Evolutionary conservation across 2,329 filamentous ascomycete species (phyloP).

Genomic region (Metarhizium humberi): DNA sequence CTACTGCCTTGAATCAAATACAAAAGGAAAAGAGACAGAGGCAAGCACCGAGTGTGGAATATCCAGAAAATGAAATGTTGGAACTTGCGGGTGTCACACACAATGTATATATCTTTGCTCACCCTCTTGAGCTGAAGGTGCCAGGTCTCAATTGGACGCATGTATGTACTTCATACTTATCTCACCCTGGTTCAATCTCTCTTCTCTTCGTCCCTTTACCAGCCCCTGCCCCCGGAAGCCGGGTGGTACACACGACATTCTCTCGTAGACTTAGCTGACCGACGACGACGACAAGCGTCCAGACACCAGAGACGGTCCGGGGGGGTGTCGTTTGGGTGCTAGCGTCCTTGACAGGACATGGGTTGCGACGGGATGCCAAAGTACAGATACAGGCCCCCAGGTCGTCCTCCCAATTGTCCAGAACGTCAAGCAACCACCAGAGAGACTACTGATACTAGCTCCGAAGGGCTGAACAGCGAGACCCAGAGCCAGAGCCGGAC

Average conservation of each 20-base stretch:
- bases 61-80: slow-evolving; percentile 2
- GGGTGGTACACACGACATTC: slow-evolving; percentile 3
- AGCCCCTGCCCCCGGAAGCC: neutral
- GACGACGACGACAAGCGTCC: neutral
- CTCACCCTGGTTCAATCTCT: slow-evolving; percentile 4
- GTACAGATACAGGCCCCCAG: slow-evolving; percentile 1
- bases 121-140: slow-evolving; percentile 3
- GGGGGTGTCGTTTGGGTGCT: slow-evolving; percentile 1
- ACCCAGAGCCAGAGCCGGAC: slow-evolving; percentile 11
- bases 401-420: slow-evolving; percentile 1
- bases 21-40: slow-evolving; percentile 1
- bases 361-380: slow-evolving; percentile 19
- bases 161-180: slow-evolving; percentile 1
- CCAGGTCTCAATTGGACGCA: slow-evolving; percentile 5
- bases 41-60: neutral
- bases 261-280: neutral
- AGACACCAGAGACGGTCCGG: neutral
- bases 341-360: slow-evolving; percentile 3
- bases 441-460: slow-evolving; percentile 20
- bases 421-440: slow-evolving; percentile 6
- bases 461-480: slow-evolving; percentile 26
- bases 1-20: neutral
- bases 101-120: slow-evolving; percentile 11
- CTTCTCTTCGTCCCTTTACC: neutral
- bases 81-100: slow-evolving; percentile 5